Conservation (phyloP, 192 early-diverging fungal genomes). For the Chytriomyces sp. region DNA sequence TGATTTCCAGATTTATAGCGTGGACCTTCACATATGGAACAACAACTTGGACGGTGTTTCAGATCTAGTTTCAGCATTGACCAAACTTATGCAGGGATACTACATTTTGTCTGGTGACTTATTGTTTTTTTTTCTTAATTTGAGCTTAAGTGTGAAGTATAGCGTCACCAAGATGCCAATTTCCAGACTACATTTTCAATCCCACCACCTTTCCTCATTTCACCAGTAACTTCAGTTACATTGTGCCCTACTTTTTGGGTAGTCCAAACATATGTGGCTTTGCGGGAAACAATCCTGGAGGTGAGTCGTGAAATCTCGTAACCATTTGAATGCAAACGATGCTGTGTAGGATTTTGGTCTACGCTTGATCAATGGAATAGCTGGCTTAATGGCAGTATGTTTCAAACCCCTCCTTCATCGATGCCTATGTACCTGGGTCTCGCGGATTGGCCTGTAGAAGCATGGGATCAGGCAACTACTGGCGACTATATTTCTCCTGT, state of each 20-base stretch:
- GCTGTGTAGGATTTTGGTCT: slow-evolving; percentile 38
- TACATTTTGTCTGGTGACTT: neutral
- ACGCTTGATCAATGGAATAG: slow-evolving; percentile 12
- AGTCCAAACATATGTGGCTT: slow-evolving; percentile 35
- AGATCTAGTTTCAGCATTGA: neutral
- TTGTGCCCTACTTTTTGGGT: slow-evolving; percentile 28
- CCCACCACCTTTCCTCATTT: slow-evolving; percentile 5
- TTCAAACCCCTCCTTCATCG: no score
- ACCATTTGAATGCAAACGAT: no score
- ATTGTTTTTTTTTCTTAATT: neutral
- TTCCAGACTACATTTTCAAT: slow-evolving; percentile 29
- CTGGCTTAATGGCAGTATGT: no score
- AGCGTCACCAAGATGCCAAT: slow-evolving; percentile 28
- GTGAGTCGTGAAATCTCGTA: no score
- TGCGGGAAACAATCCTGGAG: slow-evolving; percentile 32
- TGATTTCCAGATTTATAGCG: slow-evolving; percentile 3
- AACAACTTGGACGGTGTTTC: slow-evolving; percentile 21
- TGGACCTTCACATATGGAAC: slow-evolving; percentile 38
- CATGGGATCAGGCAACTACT: slow-evolving; percentile 29
- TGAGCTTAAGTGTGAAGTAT: neutral
- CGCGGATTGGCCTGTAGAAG: slow-evolving; percentile 25
- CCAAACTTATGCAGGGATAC: slow-evolving; percentile 20
- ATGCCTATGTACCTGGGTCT: slow-evolving; percentile 23
- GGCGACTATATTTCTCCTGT: slow-evolving; percentile 35
- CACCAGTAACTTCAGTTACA: slow-evolving; percentile 21